phyloP scores from a whole-genome alignment of 192 early-diverging fungal genomes.

The Coemansia sp. region DNA sequence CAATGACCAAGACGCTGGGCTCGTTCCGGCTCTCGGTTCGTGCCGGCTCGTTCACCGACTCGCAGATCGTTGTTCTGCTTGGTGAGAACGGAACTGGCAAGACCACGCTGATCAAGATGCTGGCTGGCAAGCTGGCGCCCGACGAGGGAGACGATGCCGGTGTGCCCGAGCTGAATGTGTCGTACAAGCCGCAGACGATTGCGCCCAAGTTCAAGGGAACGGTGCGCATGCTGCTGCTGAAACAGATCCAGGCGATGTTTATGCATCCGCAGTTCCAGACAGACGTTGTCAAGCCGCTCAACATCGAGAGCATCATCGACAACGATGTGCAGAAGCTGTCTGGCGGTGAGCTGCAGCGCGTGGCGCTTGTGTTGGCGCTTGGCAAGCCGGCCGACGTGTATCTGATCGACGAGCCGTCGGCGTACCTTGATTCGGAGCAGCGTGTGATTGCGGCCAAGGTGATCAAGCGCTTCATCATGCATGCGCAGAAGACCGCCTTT shows the following conservation, averaged over 20 bases:
- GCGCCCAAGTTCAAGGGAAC: constrained; percentile 91
- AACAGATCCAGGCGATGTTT: constrained; percentile 82
- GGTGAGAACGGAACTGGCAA: constrained; percentile 99
- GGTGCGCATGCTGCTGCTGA: constrained; percentile 88
- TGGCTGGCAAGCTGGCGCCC: constrained; percentile 80
- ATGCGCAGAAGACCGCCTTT: constrained; percentile 96
- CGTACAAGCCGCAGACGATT: constrained; percentile 99
- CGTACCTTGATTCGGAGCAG: constrained; percentile 98
- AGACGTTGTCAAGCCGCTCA: constrained; percentile 92
- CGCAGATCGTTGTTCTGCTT: constrained; percentile 97
- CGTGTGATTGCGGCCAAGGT: constrained; percentile 98
- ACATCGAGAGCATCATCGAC: constrained; percentile 92
- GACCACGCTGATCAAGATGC: constrained; percentile 94
- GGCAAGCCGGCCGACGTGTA: constrained; percentile 95
- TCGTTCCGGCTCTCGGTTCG: constrained; percentile 80
- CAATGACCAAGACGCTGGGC: constrained; percentile 84
- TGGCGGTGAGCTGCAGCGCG: constrained; percentile 99
- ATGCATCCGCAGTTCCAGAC: constrained; percentile 95
- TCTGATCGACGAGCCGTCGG: constrained; percentile 96
- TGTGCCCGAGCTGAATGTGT: constrained; percentile 84
- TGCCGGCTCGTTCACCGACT: constrained; percentile 89
- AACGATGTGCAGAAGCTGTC: constrained; percentile 84
- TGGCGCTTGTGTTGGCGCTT: constrained; percentile 88
- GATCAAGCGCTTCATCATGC: constrained; percentile 97
- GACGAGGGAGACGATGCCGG: constrained; percentile 75